These are phyloP conservation scores for Cryptococcus jaspeensis DNA, from an alignment of 1,284 basidiomycete genomes.

Conservation along the genomic window DNA sequence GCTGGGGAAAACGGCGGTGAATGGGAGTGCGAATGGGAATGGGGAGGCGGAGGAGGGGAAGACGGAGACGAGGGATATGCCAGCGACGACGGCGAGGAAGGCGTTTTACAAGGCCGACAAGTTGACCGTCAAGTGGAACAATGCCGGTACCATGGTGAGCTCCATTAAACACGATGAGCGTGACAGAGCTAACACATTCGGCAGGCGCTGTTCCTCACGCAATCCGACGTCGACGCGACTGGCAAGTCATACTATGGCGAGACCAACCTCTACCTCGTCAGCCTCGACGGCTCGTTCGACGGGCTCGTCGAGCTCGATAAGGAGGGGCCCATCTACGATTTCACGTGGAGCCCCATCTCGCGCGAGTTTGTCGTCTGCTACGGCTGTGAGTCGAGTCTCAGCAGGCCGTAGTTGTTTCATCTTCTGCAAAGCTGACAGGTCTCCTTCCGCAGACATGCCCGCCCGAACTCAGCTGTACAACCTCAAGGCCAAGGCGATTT, in stretches of 20 bases:
- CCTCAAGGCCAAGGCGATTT: conserved; percentile 78
- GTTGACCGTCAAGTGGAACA: conserved; percentile 94
- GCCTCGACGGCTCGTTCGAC: conserved; percentile 93
- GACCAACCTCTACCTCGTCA: conserved; percentile 90
- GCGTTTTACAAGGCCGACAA: conserved; percentile 96
- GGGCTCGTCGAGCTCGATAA: conserved; percentile 90
- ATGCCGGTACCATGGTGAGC: conserved; percentile 63
- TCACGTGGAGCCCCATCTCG: conserved; percentile 94
- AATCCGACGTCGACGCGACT: conserved; percentile 94
- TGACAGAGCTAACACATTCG: neutral
- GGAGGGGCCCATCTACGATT: conserved; percentile 96
- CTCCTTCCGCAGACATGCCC: conserved; percentile 73
- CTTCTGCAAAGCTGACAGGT: neutral
- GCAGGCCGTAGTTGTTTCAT: neutral
- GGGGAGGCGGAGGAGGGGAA: conserved; percentile 55
- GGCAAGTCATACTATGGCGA: conserved; percentile 99
- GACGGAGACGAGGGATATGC: conserved; percentile 54
- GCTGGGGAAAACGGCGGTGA: conserved; percentile 22
- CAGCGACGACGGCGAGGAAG: conserved; percentile 60
- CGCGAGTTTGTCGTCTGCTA: conserved; percentile 96
- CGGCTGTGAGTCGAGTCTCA: conserved; percentile 69
- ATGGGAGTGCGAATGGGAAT: neutral
- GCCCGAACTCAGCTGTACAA: conserved; percentile 91
- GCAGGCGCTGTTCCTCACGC: conserved; percentile 84
- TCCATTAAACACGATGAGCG: conserved; percentile 53